Evolutionary conservation across 192 early-diverging fungal genomes (phyloP), one percentile per base, ranked within the genome.

Genomic region (Backusella liffmaniae): DNA sequence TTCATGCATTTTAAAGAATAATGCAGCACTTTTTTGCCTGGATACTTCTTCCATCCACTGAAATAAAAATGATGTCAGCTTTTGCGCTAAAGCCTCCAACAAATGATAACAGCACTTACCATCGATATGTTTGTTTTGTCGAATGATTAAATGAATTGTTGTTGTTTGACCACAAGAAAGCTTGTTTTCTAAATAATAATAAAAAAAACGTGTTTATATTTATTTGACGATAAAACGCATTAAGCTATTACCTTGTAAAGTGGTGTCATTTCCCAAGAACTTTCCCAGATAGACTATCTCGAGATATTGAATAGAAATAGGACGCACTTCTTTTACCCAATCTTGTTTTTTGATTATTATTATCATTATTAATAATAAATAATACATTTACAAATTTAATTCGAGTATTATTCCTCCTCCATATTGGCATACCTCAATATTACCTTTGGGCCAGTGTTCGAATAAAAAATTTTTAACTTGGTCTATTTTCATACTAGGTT

Each of bases 381-480:
- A 56, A 53, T 53, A 53, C 16, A 53, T n/a, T 56, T 32, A 32
- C 32, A 32, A 32, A 32, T 32, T 56, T 56, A 56, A 56, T 56
- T 56, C n/a, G 18, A 21, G 8, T 56, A 44, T 44, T 39, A 39
- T 39, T 32, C 37, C 37, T 39, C 37, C 37, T 39, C 37, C 56
- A 26, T 26, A 26, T 8, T 26, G 23, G 21, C 56, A 59, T 59
- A 59, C 56, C 56, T 59, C 56, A 26, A 59, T 59, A 59, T 59
- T 59, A 59, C 56, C 56, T 59, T 59, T 59, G 56, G 56, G 56
- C 56, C 56, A 59, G 23, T 59, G 56, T 3, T 59, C 56, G 56
- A 59, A 59, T 59, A 59, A 59, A 29, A 59, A 59, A 13, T 4
- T 59, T 59, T 59, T 59, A 26, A 59, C 56, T 59, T 59, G 21